These are phyloP conservation scores for Rhodocollybia butyracea DNA, from an alignment of 768 basidiomycete species.

Conservation along the genomic window DNA sequence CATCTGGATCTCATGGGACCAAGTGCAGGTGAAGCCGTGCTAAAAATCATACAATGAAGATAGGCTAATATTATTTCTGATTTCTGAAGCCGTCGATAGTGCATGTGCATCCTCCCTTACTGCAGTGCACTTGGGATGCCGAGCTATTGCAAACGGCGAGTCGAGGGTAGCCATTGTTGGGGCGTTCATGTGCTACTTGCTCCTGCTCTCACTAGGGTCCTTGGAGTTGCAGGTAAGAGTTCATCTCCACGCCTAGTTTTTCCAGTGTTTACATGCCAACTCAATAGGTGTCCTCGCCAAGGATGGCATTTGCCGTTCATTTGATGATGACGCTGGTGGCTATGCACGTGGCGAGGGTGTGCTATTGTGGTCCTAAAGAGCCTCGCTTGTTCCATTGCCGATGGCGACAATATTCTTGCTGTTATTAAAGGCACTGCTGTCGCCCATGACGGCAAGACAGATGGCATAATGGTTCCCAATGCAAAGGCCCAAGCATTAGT, in stretches of 20 bases:
- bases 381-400: conserved; percentile 23
- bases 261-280: too few species aligned
- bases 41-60: too few species aligned
- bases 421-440: conserved; percentile 28
- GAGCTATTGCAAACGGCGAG: conserved; percentile 31
- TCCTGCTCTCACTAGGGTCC: conserved; percentile 11
- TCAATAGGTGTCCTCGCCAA: conserved; percentile 27
- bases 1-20: conserved; percentile 25
- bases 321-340: conserved; percentile 27
- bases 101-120: conserved; percentile 35
- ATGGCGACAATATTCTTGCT: conserved; percentile 29
- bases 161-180: conserved; percentile 35
- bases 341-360: conserved; percentile 26
- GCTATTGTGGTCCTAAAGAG: conserved; percentile 26
- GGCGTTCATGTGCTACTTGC: conserved; percentile 25
- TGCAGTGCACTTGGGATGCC: conserved; percentile 36
- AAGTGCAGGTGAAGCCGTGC: too few species aligned
- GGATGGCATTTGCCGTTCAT: conserved; percentile 29
- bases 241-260: too few species aligned
- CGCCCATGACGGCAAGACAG: conserved; percentile 24
- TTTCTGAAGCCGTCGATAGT: conserved; percentile 35
- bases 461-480: conserved; percentile 25
- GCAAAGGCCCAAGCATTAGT: conserved; percentile 26
- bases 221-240: conserved; percentile 14
- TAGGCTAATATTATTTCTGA: too few species aligned